Evolutionary conservation across 495 filamentous ascomycete genomes (phyloP).

Genomic region (Talaromyces ruber): DNA sequence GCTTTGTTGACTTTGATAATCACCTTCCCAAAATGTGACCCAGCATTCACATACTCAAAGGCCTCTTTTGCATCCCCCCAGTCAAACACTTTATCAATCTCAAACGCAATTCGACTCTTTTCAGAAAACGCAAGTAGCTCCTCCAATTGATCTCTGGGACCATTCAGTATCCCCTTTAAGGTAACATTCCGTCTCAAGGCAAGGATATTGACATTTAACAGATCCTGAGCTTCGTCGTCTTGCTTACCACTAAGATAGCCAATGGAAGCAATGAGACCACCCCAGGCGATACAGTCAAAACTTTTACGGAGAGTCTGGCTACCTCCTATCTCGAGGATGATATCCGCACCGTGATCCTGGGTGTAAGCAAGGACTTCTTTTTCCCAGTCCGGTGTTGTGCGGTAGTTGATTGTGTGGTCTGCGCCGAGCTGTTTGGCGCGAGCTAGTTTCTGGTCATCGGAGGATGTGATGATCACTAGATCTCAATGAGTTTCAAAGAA

Average conservation of each 20-base stretch:
- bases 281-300: slow-evolving; percentile 54
- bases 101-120: slow-evolving; percentile 49
- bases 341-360: slow-evolving; percentile 51
- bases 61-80: slow-evolving; percentile 46
- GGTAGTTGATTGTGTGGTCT: slow-evolving; percentile 59
- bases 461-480: slow-evolving; percentile 66
- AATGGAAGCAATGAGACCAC: slow-evolving; percentile 59
- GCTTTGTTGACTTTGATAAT: slow-evolving; percentile 42
- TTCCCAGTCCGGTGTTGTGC: slow-evolving; percentile 58
- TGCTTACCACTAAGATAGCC: slow-evolving; percentile 56
- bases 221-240: slow-evolving; percentile 25
- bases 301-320: slow-evolving; percentile 51
- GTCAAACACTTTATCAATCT: slow-evolving; percentile 51
- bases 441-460: slow-evolving; percentile 54
- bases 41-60: slow-evolving; percentile 47
- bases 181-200: slow-evolving; percentile 41
- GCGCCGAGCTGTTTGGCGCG: slow-evolving; percentile 51
- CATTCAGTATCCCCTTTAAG: slow-evolving; percentile 53
- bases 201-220: slow-evolving; percentile 44
- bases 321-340: slow-evolving; percentile 63
- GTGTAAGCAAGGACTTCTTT: slow-evolving; percentile 57
- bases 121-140: slow-evolving; percentile 56
- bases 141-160: slow-evolving; percentile 49
- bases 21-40: slow-evolving; percentile 71
- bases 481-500: background rate